These are phyloP conservation scores for Microcyclosporella mali DNA, from an alignment of 2,329 filamentous ascomycete species.

Conservation along the genomic window DNA sequence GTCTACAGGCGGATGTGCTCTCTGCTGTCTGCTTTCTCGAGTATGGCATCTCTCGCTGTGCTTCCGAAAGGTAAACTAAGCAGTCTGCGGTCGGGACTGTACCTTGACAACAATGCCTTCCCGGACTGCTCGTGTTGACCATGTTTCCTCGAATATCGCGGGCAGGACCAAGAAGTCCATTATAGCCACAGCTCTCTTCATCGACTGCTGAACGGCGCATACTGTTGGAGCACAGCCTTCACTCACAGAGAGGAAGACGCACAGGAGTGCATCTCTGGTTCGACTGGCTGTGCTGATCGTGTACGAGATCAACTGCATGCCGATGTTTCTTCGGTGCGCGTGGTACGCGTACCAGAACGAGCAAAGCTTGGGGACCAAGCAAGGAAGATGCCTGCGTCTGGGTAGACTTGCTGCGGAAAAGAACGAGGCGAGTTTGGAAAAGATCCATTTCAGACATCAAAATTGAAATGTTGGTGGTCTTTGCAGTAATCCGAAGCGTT, in stretches of 20 bases:
- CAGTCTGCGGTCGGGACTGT: slow-evolving; percentile 5
- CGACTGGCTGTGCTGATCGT: slow-evolving; percentile 32
- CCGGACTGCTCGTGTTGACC: slow-evolving; percentile 8
- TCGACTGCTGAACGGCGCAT: slow-evolving; percentile 42
- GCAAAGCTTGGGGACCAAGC: slow-evolving; percentile 2
- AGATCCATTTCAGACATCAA: slow-evolving; percentile 5
- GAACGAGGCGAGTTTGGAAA: slow-evolving; percentile 6
- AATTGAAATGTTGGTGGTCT: too few species aligned
- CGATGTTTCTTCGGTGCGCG: slow-evolving; percentile 5
- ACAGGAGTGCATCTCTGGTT: slow-evolving; percentile 39
- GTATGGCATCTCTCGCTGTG: slow-evolving; percentile 6
- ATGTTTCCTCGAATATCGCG: slow-evolving; percentile 37
- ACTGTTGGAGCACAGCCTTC: slow-evolving; percentile 43
- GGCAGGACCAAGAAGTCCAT: slow-evolving; percentile 42
- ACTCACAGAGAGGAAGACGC: slow-evolving; percentile 37
- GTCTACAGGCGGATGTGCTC: slow-evolving; percentile 7
- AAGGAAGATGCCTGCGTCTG: slow-evolving; percentile 3
- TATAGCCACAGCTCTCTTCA: slow-evolving; percentile 39
- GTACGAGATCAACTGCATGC: slow-evolving; percentile 3
- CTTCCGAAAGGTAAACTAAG: slow-evolving; percentile 1
- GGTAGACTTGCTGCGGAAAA: slow-evolving; percentile 7
- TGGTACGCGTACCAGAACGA: slow-evolving; percentile 8
- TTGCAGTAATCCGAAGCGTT: too few species aligned
- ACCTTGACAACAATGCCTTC: slow-evolving; percentile 8
- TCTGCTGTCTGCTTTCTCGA: slow-evolving; percentile 5